A percentile compares a stretch with the other conserved stretches of the same genome.
These are phyloP conservation scores for Pythium apleroticum DNA, from an alignment of 352 stramenopile genomes.

Conservation along the genomic window DNA sequence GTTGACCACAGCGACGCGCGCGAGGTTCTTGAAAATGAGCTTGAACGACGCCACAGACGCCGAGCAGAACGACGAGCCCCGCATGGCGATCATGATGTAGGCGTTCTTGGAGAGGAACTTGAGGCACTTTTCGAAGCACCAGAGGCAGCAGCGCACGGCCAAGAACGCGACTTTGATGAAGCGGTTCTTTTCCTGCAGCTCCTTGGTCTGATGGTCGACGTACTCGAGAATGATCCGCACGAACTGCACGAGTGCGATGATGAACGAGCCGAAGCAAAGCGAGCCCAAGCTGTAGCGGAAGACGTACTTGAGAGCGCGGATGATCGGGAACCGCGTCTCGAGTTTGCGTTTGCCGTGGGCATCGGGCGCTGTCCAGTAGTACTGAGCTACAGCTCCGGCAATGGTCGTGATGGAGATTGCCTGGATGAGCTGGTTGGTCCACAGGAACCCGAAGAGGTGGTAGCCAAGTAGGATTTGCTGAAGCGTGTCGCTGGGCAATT, in stretches of 20 bases:
- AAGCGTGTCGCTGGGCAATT: slow-evolving; percentile 41
- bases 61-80: slow-evolving; percentile 78
- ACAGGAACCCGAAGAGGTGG: slow-evolving; percentile 96
- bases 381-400: slow-evolving; percentile 88
- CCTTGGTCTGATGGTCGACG: slow-evolving; percentile 91
- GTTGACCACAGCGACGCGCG: slow-evolving; percentile 86
- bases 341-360: slow-evolving; percentile 37
- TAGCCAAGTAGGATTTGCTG: slow-evolving; percentile 66
- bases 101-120: slow-evolving; percentile 98
- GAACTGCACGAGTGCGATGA: slow-evolving; percentile 97
- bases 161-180: slow-evolving; percentile 85
- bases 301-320: slow-evolving; percentile 51
- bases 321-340: slow-evolving; percentile 63
- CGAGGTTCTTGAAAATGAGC: slow-evolving; percentile 94
- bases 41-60: slow-evolving; percentile 92
- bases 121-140: slow-evolving; percentile 95
- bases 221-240: slow-evolving; percentile 93
- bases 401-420: slow-evolving; percentile 94
- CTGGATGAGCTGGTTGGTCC: slow-evolving; percentile 95
- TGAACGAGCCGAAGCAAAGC: slow-evolving; percentile 94
- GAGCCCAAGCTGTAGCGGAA: slow-evolving; percentile 93
- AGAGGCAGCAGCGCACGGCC: slow-evolving; percentile 90
- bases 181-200: slow-evolving; percentile 72
- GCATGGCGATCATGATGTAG: slow-evolving; percentile 90
- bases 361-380: slow-evolving; percentile 88